phyloP scores from a whole-genome alignment of 352 stramenopile genomes.

The Globisporangium abappressorium region DNA sequence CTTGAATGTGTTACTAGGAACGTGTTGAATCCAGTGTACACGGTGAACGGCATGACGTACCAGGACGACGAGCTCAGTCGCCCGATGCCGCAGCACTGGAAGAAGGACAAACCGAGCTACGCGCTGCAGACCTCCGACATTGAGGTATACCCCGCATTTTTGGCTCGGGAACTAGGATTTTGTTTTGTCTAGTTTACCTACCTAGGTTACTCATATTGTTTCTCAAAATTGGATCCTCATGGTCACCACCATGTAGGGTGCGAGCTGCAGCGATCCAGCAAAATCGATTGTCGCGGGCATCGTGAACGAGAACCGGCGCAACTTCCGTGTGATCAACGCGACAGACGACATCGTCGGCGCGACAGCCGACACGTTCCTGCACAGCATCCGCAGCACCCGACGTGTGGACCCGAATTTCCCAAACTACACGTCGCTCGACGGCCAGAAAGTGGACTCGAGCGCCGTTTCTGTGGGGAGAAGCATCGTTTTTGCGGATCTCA shows the following conservation, averaged over 20 bases:
- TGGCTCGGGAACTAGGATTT: not conserved
- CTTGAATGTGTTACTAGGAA: slow-evolving; percentile 29
- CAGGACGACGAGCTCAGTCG: slow-evolving; percentile 50
- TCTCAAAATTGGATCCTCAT: not conserved
- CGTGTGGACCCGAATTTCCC: slow-evolving; percentile 67
- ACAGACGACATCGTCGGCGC: slow-evolving; percentile 64
- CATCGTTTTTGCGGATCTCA: slow-evolving; percentile 63
- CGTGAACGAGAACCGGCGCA: slow-evolving; percentile 47
- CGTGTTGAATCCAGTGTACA: slow-evolving; percentile 74
- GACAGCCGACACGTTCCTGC: slow-evolving; percentile 55
- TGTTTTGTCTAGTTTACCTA: not conserved
- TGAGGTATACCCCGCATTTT: slow-evolving; percentile 15
- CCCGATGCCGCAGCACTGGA: slow-evolving; percentile 40
- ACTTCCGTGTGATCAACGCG: slow-evolving; percentile 56
- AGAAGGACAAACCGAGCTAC: slow-evolving; percentile 51
- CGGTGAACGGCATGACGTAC: slow-evolving; percentile 57
- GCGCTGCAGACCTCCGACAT: slow-evolving; percentile 64
- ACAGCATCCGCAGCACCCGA: slow-evolving; percentile 67
- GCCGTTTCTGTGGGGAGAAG: slow-evolving; percentile 64
- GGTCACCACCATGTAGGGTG: slow-evolving; percentile 20
- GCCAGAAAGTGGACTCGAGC: slow-evolving; percentile 55
- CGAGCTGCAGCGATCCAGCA: slow-evolving; percentile 45
- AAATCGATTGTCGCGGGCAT: slow-evolving; percentile 60
- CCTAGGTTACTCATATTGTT: not conserved
- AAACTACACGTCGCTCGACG: slow-evolving; percentile 57